Conservation (phyloP, 2,329 filamentous ascomycete genomes). For the Periglandula ipomoeae region DNA sequence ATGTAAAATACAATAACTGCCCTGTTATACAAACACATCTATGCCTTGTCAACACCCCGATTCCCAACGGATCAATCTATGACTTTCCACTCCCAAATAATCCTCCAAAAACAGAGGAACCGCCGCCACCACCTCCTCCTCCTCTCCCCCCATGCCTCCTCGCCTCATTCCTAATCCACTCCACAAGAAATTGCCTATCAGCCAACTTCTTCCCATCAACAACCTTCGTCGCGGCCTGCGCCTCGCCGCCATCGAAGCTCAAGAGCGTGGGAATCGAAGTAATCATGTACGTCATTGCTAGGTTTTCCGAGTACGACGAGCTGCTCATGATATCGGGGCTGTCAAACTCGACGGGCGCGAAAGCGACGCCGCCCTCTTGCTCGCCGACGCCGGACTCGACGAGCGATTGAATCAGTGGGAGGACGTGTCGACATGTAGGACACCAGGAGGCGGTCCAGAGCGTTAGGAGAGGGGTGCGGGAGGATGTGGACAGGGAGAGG, state of each 20-base stretch:
- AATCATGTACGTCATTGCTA: constrained; percentile 49
- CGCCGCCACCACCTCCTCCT: constrained; percentile 30
- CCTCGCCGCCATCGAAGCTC: constrained; percentile 47
- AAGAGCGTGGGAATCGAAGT: constrained; percentile 48
- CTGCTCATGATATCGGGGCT: constrained; percentile 43
- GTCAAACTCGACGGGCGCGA: constrained; percentile 47
- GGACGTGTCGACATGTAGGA: constrained; percentile 40
- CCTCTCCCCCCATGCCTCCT: constrained; percentile 35
- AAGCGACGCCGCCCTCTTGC: constrained; percentile 45
- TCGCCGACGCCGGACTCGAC: constrained; percentile 44
- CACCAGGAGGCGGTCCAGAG: constrained; percentile 54
- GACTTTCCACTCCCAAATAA: constrained; percentile 28
- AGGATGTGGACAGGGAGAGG: constrained; percentile 44
- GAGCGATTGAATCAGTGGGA: constrained; percentile 38
- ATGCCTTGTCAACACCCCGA: no score
- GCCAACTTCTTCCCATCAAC: constrained; percentile 38
- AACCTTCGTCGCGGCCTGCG: constrained; percentile 38
- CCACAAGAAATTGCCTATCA: constrained; percentile 39
- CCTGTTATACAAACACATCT: no score
- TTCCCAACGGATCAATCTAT: neutral
- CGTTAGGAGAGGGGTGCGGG: constrained; percentile 46
- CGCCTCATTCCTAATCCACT: constrained; percentile 46
- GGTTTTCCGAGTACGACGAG: constrained; percentile 18
- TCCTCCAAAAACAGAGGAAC: constrained; percentile 25
- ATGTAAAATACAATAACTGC: no score